Conservation (phyloP, 495 filamentous ascomycete species). For the Penicillium egyptiacum region DNA sequence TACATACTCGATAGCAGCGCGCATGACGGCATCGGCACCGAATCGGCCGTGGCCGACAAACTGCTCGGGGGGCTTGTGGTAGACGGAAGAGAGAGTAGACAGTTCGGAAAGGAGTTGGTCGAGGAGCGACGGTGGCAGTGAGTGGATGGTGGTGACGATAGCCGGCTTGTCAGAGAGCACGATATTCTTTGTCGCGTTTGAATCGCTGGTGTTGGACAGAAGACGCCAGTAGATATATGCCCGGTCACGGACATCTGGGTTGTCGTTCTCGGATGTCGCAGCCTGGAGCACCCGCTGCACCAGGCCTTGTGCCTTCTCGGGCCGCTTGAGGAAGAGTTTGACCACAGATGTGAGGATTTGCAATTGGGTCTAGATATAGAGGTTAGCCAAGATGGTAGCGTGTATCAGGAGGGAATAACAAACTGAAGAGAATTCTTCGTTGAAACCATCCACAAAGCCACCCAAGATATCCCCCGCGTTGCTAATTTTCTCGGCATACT, state of each 20-base stretch:
- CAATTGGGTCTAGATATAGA: conserved; percentile 68
- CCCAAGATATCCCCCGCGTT: conserved; percentile 89
- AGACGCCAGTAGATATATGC: conserved; percentile 99
- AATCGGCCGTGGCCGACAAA: conserved; percentile 95
- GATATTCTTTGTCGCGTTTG: conserved; percentile 82
- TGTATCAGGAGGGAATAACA: conserved; percentile 16
- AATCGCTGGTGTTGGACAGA: conserved; percentile 78
- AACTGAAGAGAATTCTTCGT: conserved; percentile 87
- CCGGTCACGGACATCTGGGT: conserved; percentile 93
- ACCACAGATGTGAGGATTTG: conserved; percentile 96
- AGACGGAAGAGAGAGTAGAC: conserved; percentile 97
- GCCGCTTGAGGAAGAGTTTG: conserved; percentile 95
- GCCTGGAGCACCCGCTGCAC: conserved; percentile 92
- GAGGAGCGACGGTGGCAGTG: conserved; percentile 76
- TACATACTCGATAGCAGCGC: conserved; percentile 82
- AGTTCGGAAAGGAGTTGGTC: conserved; percentile 86
- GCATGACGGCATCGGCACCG: conserved; percentile 91
- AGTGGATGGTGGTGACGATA: conserved; percentile 89
- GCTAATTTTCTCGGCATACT: conserved; percentile 98
- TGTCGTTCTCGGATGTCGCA: conserved; percentile 92
- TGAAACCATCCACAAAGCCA: conserved; percentile 87
- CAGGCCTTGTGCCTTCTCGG: conserved; percentile 85
- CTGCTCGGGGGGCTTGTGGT: conserved; percentile 95
- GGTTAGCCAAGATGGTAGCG: background rate
- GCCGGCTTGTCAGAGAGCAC: conserved; percentile 92